These are phyloP conservation scores for Saccharomycodes ludwigii DNA, from an alignment of 805 yeast genomes.

Conservation along the genomic window DNA sequence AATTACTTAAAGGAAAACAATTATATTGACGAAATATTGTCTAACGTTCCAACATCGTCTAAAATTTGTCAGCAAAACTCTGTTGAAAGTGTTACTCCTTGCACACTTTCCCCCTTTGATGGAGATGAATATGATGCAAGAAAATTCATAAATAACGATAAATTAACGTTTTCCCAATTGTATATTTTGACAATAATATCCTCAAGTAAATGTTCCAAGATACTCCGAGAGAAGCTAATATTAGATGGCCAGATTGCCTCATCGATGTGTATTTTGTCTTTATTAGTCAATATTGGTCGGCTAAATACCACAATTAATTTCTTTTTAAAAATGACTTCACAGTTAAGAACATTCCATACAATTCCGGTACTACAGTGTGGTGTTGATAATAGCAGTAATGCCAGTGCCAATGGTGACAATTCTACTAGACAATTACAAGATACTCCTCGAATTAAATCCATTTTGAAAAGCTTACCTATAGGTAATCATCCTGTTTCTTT, in stretches of 20 bases:
- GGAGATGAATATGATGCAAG: constrained; percentile 28
- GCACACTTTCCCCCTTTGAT: too few species aligned
- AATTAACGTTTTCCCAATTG: constrained; percentile 68
- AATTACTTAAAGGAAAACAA: constrained; percentile 29
- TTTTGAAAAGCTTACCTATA: constrained; percentile 40
- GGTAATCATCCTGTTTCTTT: constrained; percentile 18
- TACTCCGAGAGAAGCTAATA: constrained; percentile 65
- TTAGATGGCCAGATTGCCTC: constrained; percentile 49
- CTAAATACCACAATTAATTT: constrained; percentile 92
- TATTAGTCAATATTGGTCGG: constrained; percentile 83
- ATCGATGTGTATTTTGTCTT: constrained; percentile 68
- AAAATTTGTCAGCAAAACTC: constrained; percentile 25
- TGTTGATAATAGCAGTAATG: constrained; percentile 25
- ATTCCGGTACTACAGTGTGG: constrained; percentile 71
- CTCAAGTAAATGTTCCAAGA: constrained; percentile 70
- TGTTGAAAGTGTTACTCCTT: constrained; percentile 17
- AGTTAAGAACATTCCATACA: constrained; percentile 83
- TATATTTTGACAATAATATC: constrained; percentile 74
- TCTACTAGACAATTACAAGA: constrained; percentile 85
- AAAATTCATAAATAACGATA: constrained; percentile 26
- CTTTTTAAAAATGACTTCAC: constrained; percentile 91
- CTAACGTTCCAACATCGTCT: constrained; percentile 21
- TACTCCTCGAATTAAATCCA: constrained; percentile 85
- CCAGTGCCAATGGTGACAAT: too few species aligned
- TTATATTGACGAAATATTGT: too few species aligned